Evolutionary conservation across 176 grass and related monocot genomes (phyloP).

Genomic region (Bonia amplexicaulis): DNA sequence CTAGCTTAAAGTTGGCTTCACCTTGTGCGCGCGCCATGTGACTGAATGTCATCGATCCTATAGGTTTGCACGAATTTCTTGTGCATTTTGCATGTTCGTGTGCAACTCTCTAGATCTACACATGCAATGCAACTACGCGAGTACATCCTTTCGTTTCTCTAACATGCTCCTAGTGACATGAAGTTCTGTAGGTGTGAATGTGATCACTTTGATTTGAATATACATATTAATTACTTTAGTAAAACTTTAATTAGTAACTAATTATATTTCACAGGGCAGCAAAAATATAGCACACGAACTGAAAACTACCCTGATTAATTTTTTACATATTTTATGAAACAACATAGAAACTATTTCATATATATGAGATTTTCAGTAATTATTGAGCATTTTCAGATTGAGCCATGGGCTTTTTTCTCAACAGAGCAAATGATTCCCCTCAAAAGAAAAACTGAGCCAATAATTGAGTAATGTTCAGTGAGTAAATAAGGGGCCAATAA

Average conservation of each 20-base stretch:
- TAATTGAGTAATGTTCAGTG: not conserved
- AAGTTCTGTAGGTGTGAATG: not conserved
- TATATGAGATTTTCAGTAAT: not conserved
- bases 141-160: not conserved
- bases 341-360: not conserved
- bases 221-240: not conserved
- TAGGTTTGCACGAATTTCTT: not conserved
- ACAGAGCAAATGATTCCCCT: not conserved
- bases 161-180: not conserved
- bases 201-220: not conserved
- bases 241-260: not conserved
- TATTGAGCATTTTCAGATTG: not conserved
- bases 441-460: not conserved
- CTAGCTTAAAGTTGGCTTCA: constrained; percentile 30
- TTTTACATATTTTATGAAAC: not conserved
- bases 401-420: not conserved
- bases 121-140: not conserved
- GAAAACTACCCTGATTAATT: not conserved
- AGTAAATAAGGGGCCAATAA: no score
- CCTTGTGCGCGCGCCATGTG: constrained; percentile 23
- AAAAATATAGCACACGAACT: not conserved
- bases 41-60: not conserved
- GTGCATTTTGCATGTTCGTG: not conserved
- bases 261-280: not conserved
- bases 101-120: not conserved